Conservation (phyloP, 176 grass and related monocot species). For the Oryza glaberrima region DNA sequence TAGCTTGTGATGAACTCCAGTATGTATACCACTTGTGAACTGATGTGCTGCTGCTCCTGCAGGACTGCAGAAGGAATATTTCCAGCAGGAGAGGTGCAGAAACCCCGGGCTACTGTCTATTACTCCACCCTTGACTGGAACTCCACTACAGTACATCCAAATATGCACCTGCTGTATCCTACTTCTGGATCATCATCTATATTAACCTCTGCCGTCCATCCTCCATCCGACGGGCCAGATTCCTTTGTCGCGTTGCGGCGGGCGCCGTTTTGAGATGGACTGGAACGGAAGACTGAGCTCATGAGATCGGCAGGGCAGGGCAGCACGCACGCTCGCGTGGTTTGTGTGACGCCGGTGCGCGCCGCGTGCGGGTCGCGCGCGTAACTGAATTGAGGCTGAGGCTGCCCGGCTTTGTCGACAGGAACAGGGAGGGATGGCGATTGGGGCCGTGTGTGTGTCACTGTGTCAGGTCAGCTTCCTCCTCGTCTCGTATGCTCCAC, state of each 20-base stretch:
- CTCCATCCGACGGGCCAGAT: background rate
- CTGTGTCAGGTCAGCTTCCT: background rate
- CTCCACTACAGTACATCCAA: background rate
- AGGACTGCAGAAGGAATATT: background rate
- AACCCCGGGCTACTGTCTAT: background rate
- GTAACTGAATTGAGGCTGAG: conserved; percentile 31
- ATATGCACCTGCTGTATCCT: background rate
- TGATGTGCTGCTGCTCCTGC: background rate
- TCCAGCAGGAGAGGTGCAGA: background rate
- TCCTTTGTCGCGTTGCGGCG: conserved; percentile 29
- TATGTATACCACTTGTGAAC: background rate
- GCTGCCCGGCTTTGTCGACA: background rate
- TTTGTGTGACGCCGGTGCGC: conserved; percentile 31
- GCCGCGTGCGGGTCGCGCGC: background rate
- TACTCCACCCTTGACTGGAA: background rate
- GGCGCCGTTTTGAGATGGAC: background rate
- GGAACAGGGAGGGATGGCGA: background rate
- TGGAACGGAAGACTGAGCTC: background rate
- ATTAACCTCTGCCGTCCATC: background rate
- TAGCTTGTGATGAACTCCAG: background rate
- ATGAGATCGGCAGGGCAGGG: background rate
- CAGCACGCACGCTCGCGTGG: conserved; percentile 28
- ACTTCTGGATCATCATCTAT: background rate
- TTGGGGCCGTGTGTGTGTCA: too few relatives aligned
- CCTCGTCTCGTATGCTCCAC: background rate